Percentiles rank a stretch among this genome's conserved stretches.
Conservation (phyloP, 2,329 filamentous ascomycete species). For the Rutstroemia sp. region DNA sequence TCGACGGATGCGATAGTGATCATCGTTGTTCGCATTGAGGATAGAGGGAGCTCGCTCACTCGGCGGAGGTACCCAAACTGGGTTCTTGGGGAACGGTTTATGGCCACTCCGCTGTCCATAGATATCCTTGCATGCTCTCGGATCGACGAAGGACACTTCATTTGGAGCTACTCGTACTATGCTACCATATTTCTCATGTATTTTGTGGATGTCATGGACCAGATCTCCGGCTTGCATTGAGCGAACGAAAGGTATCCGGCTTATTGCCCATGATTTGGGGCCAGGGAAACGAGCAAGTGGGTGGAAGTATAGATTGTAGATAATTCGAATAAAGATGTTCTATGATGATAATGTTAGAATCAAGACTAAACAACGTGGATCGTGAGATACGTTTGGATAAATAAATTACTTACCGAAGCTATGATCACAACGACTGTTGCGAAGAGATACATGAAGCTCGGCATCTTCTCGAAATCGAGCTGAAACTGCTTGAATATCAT, state of each 20-base stretch:
- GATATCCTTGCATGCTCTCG: slow-evolving; percentile 1
- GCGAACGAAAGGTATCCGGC: slow-evolving; percentile 5
- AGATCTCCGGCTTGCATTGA: background rate
- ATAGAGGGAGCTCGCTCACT: background rate
- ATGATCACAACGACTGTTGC: background rate
- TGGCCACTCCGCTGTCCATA: background rate
- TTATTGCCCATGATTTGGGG: slow-evolving; percentile 19
- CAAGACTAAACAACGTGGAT: background rate
- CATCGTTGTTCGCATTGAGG: background rate
- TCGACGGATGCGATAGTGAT: slow-evolving; percentile 24
- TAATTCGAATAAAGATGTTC: background rate
- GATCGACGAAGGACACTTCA: slow-evolving; percentile 24
- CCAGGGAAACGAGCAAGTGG: slow-evolving; percentile 29
- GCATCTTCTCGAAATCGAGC: background rate
- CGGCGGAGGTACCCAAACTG: background rate
- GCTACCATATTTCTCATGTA: slow-evolving; percentile 25
- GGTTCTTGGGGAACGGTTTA: background rate
- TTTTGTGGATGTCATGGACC: slow-evolving; percentile 2
- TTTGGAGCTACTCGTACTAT: slow-evolving; percentile 27
- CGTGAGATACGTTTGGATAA: background rate
- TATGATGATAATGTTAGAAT: background rate
- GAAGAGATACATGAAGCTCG: background rate
- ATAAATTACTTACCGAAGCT: background rate
- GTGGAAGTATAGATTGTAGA: slow-evolving; percentile 21
- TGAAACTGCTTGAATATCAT: background rate